A percentile compares a stretch with the other conserved stretches of the same genome.
Conservation (phyloP, 176 grass and related monocot species). For the Bonia amplexicaulis region DNA sequence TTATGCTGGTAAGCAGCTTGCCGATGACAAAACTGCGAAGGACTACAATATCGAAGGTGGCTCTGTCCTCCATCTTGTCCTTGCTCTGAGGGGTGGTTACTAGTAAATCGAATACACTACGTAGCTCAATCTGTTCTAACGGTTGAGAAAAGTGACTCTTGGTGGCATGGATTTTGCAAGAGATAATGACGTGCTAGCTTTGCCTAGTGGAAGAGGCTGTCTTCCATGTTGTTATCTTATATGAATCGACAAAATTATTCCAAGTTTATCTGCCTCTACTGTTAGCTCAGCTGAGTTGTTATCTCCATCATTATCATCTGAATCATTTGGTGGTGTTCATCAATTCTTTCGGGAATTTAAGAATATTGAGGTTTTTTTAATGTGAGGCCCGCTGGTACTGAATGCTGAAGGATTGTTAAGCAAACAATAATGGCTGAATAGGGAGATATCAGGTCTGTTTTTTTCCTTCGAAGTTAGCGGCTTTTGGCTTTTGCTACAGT, state of each 20-base stretch:
- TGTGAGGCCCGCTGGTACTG: neutral
- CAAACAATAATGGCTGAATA: neutral
- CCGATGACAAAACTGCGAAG: conserved; percentile 97
- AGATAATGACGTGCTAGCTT: conserved; percentile 37
- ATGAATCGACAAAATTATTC: conserved; percentile 27
- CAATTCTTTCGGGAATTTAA: neutral
- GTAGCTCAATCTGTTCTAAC: neutral
- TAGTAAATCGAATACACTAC: conserved; percentile 15
- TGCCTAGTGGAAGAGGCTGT: conserved; percentile 46
- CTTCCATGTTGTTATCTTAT: conserved; percentile 44
- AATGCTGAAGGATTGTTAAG: neutral
- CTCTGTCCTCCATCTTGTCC: conserved; percentile 95
- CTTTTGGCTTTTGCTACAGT: too few relatives aligned
- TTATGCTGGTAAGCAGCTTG: conserved; percentile 97
- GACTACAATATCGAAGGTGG: conserved; percentile 99
- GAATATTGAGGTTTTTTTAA: neutral
- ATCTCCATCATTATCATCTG: neutral
- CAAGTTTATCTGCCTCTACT: neutral
- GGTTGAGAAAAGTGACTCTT: conserved; percentile 18
- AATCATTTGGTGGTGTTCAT: neutral
- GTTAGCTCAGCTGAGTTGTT: neutral
- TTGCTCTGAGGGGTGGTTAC: conserved; percentile 87
- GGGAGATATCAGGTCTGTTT: too few relatives aligned
- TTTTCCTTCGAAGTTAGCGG: too few relatives aligned
- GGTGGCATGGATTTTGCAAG: conserved; percentile 26